phyloP scores from a whole-genome alignment of 2,329 filamentous ascomycete genomes.

The Diaporthe amygdali region DNA sequence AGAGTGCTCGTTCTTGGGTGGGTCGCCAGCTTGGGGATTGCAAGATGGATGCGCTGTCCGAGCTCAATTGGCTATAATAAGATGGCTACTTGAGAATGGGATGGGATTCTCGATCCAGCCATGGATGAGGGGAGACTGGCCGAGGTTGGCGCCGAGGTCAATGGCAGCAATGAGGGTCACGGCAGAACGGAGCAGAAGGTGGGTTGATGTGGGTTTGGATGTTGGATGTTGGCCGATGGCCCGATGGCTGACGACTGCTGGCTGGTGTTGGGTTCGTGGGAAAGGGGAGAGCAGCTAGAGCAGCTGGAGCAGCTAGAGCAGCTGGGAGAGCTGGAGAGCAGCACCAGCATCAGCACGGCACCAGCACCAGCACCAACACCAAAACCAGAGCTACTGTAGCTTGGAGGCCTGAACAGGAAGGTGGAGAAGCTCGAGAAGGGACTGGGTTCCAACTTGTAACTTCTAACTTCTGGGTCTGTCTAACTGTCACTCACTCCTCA shows the following conservation, averaged over 20 bases:
- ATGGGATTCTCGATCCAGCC: neutral
- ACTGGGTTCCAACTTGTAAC: neutral
- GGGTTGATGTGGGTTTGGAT: neutral
- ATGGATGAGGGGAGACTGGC: neutral
- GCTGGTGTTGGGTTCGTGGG: neutral
- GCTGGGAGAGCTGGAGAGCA: neutral
- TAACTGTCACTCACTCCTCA: neutral
- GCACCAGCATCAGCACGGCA: too few relatives aligned
- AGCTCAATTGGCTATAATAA: neutral
- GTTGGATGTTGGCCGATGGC: constrained; percentile 1
- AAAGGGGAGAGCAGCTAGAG: constrained; percentile 8
- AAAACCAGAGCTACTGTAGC: neutral
- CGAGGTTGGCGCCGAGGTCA: neutral
- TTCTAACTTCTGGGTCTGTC: neutral
- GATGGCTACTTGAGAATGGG: neutral
- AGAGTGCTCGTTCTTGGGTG: neutral
- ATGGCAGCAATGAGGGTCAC: constrained; percentile 3
- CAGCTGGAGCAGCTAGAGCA: neutral
- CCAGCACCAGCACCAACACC: neutral
- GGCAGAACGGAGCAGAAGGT: neutral
- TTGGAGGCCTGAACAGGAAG: constrained; percentile 12
- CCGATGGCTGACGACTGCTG: too few relatives aligned
- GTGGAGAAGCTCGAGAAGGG: constrained; percentile 7
- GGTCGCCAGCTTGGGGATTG: neutral
- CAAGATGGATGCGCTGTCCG: neutral